Percentiles rank a stretch among this genome's conserved stretches.
These are phyloP conservation scores for Podospora sp. DNA, from an alignment of 495 filamentous ascomycete species.

Conservation along the genomic window DNA sequence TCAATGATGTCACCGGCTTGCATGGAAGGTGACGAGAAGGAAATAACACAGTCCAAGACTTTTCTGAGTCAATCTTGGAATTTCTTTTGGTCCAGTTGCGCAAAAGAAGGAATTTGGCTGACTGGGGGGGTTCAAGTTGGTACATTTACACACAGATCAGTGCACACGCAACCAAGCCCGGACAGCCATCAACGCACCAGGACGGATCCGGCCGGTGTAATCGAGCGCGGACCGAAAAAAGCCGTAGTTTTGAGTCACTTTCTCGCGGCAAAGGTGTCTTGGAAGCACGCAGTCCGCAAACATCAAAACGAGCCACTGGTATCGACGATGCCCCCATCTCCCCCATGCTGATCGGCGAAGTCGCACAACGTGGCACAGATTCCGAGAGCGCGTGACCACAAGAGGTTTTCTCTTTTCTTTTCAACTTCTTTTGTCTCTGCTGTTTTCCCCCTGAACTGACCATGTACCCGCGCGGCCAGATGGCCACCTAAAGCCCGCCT, in stretches of 20 bases:
- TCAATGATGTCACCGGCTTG: neutral
- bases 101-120: neutral
- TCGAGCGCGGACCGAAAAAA: neutral
- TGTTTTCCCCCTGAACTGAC: neutral
- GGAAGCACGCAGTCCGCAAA: neutral
- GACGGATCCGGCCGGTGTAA: neutral
- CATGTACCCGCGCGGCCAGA: neutral
- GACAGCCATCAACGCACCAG: neutral
- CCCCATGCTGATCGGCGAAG: conserved; percentile 12
- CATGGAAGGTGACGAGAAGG: neutral
- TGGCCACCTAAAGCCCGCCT: neutral
- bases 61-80: neutral
- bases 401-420: conserved; percentile 11
- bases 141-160: neutral
- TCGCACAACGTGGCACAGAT: conserved; percentile 1
- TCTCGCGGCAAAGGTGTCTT: neutral
- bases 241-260: neutral
- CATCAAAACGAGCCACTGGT: neutral
- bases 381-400: conserved; percentile 11
- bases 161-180: neutral
- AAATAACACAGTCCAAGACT: neutral
- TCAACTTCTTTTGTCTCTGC: conserved; percentile 1
- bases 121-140: neutral
- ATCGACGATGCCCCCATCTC: conserved; percentile 1
- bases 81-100: neutral